Percentiles rank a stretch among this genome's conserved stretches.
Evolutionary conservation across 148 eudicot species (phyloP).

Genomic region (Pharnaceum exiguum): DNA sequence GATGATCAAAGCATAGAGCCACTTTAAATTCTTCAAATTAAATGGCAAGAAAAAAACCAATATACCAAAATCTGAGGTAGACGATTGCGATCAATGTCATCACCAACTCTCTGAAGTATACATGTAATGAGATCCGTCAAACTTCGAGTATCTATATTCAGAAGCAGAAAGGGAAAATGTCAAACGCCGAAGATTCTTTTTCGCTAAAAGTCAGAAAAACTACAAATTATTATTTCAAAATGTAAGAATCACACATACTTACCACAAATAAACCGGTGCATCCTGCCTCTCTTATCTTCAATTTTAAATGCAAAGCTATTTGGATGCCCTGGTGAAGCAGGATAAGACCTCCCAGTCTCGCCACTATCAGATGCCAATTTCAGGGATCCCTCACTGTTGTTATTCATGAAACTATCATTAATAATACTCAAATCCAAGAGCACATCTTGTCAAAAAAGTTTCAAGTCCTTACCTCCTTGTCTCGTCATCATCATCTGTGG

Average conservation of each 20-base stretch:
- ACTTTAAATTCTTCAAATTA: neutral
- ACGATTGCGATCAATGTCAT: constrained; percentile 71
- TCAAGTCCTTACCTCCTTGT: constrained; percentile 52
- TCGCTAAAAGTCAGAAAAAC: neutral
- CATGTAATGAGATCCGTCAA: constrained; percentile 75
- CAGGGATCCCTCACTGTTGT: constrained; percentile 58
- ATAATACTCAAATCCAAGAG: neutral
- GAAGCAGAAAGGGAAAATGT: constrained; percentile 4
- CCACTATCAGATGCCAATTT: constrained; percentile 66
- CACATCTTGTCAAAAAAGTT: neutral
- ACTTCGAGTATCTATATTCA: constrained; percentile 56
- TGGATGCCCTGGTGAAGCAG: constrained; percentile 34
- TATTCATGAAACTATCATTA: neutral
- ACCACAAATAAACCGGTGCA: constrained; percentile 94
- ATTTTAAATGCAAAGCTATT: constrained; percentile 69
- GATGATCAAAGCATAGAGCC: constrained; percentile 1
- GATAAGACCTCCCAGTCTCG: constrained; percentile 47
- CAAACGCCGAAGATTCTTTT: neutral
- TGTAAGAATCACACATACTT: constrained; percentile 18
- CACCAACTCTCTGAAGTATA: constrained; percentile 86
- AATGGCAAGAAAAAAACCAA: neutral
- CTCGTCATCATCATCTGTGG: constrained; percentile 75
- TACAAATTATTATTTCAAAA: neutral
- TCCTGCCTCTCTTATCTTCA: constrained; percentile 76
- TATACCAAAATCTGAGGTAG: constrained; percentile 83